Evolutionary conservation across 768 basidiomycete genomes (phyloP), one percentile per base, ranked within the genome.

Genomic region (Lactarius sp.): DNA sequence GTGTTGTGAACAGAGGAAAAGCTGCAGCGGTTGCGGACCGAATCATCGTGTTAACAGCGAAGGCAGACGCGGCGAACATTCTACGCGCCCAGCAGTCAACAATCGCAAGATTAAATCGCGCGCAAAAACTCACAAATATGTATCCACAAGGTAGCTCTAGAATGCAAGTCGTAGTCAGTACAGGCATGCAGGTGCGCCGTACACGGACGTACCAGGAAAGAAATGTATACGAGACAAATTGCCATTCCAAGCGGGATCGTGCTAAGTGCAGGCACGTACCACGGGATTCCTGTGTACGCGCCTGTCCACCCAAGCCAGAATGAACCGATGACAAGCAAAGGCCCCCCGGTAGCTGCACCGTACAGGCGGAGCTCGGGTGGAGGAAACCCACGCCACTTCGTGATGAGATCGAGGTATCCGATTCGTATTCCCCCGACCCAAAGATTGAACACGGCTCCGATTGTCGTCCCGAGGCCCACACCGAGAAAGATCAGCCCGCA

Each of bases 1-100:
- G 83, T 7, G 78, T 77, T 0, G 83, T 86, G 73, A 88, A 90
- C 1, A 88, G 75, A 18, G 85, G 85, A 74, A 87, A 87, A 0
- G 81, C 78, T 0, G 85, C 81, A 1, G 80, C 85, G 16, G 82
- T 75, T 1, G 79, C 77, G 0, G 83, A 85, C 8, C 85, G 82
- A 57, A 83, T 69, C 62, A 86, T 76, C 1, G 82, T 84, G 70
- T 84, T 85, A 9, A 81, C 83, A 7, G 85, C 81, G 41, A 87
- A 80, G 0, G 85, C 85, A 9, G 83, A 85, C 1, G 85, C 85
- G 67, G 78, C 79, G 59, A 68, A 70, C 51, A 33, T 39, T 44
- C 59, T 60, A 44, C 4, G n/a, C n/a, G 20, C 10, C 16, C 20
- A 22, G 8, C 6, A 12, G 18, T 60, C 27, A 60, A 16, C 9